Conservation (phyloP, 768 basidiomycete species). For the Mycena floridula region DNA sequence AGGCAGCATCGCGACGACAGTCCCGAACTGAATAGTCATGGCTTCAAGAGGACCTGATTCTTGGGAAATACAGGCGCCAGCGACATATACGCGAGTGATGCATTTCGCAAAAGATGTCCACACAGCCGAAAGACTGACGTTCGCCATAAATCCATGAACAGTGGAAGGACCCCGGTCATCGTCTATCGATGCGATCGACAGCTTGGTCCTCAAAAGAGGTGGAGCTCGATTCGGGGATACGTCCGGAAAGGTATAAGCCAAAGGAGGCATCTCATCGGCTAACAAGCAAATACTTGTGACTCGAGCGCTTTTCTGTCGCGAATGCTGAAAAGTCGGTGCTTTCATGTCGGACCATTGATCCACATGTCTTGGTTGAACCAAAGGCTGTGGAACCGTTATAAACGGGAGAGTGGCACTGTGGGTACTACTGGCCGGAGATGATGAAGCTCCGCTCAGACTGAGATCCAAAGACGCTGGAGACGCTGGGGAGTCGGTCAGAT, state of each 20-base stretch:
- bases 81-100: slow-evolving; percentile 52
- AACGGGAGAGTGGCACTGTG: too few relatives aligned
- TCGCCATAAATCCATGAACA: slow-evolving; percentile 60
- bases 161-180: slow-evolving; percentile 47
- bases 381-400: neutral
- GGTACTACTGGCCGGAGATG: neutral
- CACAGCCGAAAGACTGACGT: slow-evolving; percentile 44
- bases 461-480: neutral
- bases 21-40: slow-evolving; percentile 40
- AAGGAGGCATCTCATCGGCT: slow-evolving; percentile 66
- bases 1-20: slow-evolving; percentile 52
- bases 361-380: neutral
- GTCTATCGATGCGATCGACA: slow-evolving; percentile 50
- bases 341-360: neutral
- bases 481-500: neutral
- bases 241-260: slow-evolving; percentile 39
- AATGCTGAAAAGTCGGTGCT: slow-evolving; percentile 10
- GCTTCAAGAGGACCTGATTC: slow-evolving; percentile 50
- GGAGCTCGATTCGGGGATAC: slow-evolving; percentile 28
- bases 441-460: neutral
- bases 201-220: slow-evolving; percentile 48
- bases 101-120: slow-evolving; percentile 57
- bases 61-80: slow-evolving; percentile 42
- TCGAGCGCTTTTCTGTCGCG: slow-evolving; percentile 9
- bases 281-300: slow-evolving; percentile 43